These are phyloP conservation scores for Cephaloascus fragrans DNA, from an alignment of 805 yeast species.

Conservation along the genomic window DNA sequence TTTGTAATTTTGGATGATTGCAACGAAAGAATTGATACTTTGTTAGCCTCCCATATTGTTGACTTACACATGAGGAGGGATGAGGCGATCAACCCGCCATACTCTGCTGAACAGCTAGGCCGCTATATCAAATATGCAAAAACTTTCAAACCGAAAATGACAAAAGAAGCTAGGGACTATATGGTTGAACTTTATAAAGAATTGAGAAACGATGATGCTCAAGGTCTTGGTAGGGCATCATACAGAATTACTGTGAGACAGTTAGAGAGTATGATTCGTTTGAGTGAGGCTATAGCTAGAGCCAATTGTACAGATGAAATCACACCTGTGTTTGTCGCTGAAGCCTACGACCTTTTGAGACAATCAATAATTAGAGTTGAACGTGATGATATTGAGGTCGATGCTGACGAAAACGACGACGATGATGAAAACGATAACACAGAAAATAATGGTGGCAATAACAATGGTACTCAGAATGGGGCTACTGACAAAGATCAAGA, in stretches of 20 bases:
- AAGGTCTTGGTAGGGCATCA: slow-evolving; percentile 75
- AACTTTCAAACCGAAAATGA: slow-evolving; percentile 85
- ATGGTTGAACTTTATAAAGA: slow-evolving; percentile 77
- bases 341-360: slow-evolving; percentile 82
- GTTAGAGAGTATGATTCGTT: slow-evolving; percentile 84
- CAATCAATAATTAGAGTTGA: slow-evolving; percentile 92
- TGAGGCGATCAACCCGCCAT: slow-evolving; percentile 84
- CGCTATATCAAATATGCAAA: slow-evolving; percentile 87
- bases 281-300: slow-evolving; percentile 93
- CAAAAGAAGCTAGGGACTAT: slow-evolving; percentile 67
- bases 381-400: slow-evolving; percentile 83
- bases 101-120: slow-evolving; percentile 75
- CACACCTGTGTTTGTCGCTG: slow-evolving; percentile 78
- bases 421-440: slow-evolving; percentile 13
- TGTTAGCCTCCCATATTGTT: slow-evolving; percentile 86
- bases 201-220: slow-evolving; percentile 82
- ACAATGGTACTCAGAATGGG: not conserved
- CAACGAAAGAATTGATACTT: slow-evolving; percentile 82
- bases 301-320: slow-evolving; percentile 91
- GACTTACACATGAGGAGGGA: slow-evolving; percentile 87
- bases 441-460: slow-evolving; percentile 4
- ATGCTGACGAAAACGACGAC: slow-evolving; percentile 41
- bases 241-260: slow-evolving; percentile 96
- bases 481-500: slow-evolving; percentile 6
- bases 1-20: slow-evolving; percentile 93